Conservation (phyloP, 2,329 filamentous ascomycete species). For the Cryphonectria radicalis region DNA sequence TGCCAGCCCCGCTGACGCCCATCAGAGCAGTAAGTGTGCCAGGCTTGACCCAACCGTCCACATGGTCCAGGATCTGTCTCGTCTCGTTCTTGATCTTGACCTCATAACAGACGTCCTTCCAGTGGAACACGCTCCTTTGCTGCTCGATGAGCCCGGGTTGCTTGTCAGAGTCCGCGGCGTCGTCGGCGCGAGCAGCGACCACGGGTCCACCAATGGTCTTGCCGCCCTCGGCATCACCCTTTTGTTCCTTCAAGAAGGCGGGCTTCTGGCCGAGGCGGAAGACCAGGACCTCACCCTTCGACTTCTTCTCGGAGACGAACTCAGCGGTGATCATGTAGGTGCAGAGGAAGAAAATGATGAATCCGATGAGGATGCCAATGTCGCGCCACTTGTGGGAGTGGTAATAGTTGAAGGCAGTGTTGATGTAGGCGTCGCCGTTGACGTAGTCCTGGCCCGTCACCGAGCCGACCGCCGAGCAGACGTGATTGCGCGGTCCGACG, state of each 20-base stretch:
- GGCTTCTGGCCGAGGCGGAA: constrained; percentile 73
- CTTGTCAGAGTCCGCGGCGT: constrained; percentile 42
- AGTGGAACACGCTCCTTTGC: constrained; percentile 30
- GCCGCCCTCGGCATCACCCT: constrained; percentile 62
- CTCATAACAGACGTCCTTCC: constrained; percentile 31
- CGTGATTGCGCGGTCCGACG: constrained; percentile 44
- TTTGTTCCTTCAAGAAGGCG: constrained; percentile 61
- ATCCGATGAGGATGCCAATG: constrained; percentile 69
- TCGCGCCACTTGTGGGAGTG: constrained; percentile 70
- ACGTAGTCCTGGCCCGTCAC: constrained; percentile 56
- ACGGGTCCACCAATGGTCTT: constrained; percentile 52
- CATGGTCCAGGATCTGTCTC: constrained; percentile 28
- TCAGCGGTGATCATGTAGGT: constrained; percentile 70
- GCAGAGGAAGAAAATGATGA: constrained; percentile 64
- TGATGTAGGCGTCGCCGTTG: constrained; percentile 62
- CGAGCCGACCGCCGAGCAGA: constrained; percentile 66
- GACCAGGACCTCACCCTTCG: constrained; percentile 76
- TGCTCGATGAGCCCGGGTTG: constrained; percentile 34
- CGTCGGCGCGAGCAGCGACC: constrained; percentile 50
- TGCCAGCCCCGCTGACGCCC: constrained; percentile 71
- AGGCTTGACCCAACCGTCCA: constrained; percentile 31
- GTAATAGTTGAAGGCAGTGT: constrained; percentile 59
- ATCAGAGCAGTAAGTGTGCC: constrained; percentile 30
- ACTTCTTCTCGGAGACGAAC: constrained; percentile 67
- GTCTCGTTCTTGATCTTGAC: constrained; percentile 30